These are phyloP conservation scores for Colletotrichum magnum DNA, from an alignment of 2,329 filamentous ascomycete genomes.

Conservation along the genomic window DNA sequence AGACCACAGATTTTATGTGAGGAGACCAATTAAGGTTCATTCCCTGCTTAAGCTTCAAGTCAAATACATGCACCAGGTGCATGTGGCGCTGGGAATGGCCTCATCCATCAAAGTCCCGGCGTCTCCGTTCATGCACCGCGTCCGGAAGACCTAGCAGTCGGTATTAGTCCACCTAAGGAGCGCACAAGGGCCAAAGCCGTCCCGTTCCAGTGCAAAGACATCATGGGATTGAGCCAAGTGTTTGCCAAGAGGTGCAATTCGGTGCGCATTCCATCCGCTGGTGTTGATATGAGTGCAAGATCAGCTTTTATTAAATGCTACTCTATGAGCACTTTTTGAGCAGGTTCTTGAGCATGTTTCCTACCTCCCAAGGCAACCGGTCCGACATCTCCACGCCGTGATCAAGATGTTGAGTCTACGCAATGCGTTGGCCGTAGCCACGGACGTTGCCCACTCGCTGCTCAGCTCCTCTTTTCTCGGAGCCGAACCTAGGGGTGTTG, in stretches of 20 bases:
- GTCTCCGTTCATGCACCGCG: too few relatives aligned
- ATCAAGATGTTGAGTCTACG: constrained; percentile 3
- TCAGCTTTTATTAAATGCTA: not conserved
- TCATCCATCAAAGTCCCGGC: too few relatives aligned
- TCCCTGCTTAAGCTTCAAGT: too few relatives aligned
- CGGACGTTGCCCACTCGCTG: constrained; percentile 12
- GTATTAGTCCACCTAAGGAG: not conserved
- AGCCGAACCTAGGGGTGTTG: not conserved
- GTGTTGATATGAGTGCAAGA: not conserved
- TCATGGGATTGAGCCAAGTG: not conserved
- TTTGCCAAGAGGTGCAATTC: not conserved
- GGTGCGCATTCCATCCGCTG: not conserved
- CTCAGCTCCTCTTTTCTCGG: constrained; percentile 7
- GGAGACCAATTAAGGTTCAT: too few relatives aligned
- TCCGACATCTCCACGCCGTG: not conserved
- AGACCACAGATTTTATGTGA: too few relatives aligned
- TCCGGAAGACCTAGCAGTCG: too few relatives aligned
- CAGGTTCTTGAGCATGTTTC: not conserved
- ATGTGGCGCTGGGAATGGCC: too few relatives aligned
- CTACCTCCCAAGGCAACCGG: not conserved
- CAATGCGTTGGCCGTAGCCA: constrained; percentile 10
- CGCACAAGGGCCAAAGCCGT: not conserved
- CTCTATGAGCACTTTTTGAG: not conserved
- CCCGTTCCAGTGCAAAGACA: constrained; percentile 8
- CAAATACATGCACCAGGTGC: too few relatives aligned